Evolutionary conservation across 1,284 basidiomycete species (phyloP), one percentile per base, ranked within the genome.

Genomic region (Fistulinella staudtii): DNA sequence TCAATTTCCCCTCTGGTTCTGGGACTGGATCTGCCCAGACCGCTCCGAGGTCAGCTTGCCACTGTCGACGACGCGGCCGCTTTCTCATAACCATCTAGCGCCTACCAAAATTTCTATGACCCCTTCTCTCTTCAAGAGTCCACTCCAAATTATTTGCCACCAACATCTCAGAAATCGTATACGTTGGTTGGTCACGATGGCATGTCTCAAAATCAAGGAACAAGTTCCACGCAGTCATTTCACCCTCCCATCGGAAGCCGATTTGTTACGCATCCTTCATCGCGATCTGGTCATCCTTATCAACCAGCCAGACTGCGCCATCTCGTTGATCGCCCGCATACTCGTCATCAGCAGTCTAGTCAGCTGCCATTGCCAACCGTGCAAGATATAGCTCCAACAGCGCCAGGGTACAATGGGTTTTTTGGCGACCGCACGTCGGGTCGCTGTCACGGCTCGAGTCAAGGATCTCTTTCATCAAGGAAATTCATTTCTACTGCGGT

Each of bases 1-100:
- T 44, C 40, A 42, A 47, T 49, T 46, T 24, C 4, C 25, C 22
- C 24, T 22, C 34, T 39, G 20, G 13, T 28, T 42, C 46, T 15
- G 36, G 15, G 27, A 20, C 39, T 20, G 44, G 15, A 22, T 52
- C 21, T 31, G 14, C 24, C 17, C 39, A 37, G 28, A 37, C 45
- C 11, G 1, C 34, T 43, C 47, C 43, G n/a, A 51, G 60, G 56
- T 60, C 27, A 40, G 55, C 30, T 28, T 41, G 39, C 33, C 17
- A 6, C 34, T 24, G 23, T 41, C 17, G 45, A 47, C 5, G 43
- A 45, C 45, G 35, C 9, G 9, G 6, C 15, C 14, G 15, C 30
- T 41, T 24, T 34, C 42, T 60, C 29, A 58, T 33, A 9, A 18
- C 36, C 17, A 30, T 40, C 35, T 37, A 62, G 60, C 43, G 14